A percentile compares a stretch with the other conserved stretches of the same genome.
phyloP scores from a whole-genome alignment of 1,284 basidiomycete genomes.

The Meira miltonrushii region DNA sequence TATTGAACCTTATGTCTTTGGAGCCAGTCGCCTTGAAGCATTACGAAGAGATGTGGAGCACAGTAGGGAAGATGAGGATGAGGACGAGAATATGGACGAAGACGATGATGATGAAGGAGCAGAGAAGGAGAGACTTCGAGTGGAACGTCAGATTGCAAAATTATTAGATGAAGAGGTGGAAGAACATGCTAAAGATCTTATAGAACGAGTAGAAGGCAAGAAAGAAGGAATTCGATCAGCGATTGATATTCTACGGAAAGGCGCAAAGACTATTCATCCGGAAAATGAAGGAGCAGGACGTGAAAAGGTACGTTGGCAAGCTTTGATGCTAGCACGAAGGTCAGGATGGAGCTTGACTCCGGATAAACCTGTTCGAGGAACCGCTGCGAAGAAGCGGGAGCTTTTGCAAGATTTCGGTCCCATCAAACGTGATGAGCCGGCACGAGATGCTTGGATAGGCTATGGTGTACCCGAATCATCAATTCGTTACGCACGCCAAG shows the following conservation, averaged over 20 bases:
- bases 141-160: constrained; percentile 13
- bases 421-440: constrained; percentile 34
- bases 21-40: constrained; percentile 4
- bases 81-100: constrained; percentile 14
- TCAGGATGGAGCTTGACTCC: constrained; percentile 33
- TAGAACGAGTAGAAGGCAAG: constrained; percentile 15
- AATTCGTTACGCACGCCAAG: constrained; percentile 21
- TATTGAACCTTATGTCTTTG: constrained; percentile 8
- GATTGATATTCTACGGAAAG: constrained; percentile 26
- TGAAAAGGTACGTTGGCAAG: constrained; percentile 32
- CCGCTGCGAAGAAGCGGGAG: constrained; percentile 3
- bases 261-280: constrained; percentile 25
- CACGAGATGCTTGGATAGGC: constrained; percentile 45
- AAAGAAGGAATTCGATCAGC: constrained; percentile 21
- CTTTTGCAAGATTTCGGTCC: constrained; percentile 30
- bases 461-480: constrained; percentile 39
- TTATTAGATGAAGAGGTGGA: constrained; percentile 13
- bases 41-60: neutral
- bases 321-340: constrained; percentile 24
- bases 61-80: neutral
- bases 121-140: neutral
- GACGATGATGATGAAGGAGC: constrained; percentile 5
- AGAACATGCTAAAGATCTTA: constrained; percentile 18
- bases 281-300: neutral
- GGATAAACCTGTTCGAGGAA: constrained; percentile 15